Evolutionary conservation across 2,329 filamentous ascomycete species (phyloP).

Genomic region (Hypoxylon sp.): DNA sequence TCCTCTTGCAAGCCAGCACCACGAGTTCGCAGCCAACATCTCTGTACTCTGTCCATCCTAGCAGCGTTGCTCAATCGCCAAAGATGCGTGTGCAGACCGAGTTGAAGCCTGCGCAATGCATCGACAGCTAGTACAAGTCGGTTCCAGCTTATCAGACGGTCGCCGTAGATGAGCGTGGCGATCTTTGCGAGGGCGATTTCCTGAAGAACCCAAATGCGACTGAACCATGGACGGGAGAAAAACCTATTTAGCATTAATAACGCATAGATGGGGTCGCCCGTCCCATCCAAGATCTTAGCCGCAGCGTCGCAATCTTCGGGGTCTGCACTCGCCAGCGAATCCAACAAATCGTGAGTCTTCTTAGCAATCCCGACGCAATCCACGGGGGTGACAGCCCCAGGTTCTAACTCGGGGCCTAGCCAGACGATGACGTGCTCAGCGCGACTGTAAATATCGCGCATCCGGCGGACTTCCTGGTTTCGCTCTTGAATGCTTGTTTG

Average conservation of each 20-base stretch:
- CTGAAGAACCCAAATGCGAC: constrained; percentile 30
- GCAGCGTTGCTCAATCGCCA: constrained; percentile 22
- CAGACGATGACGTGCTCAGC: constrained; percentile 25
- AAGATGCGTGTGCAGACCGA: constrained; percentile 24
- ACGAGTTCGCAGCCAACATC: constrained; percentile 20
- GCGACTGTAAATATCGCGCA: constrained; percentile 29
- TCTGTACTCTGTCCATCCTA: constrained; percentile 15
- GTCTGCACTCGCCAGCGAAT: constrained; percentile 9
- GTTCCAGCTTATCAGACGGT: constrained; percentile 17
- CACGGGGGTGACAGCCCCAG: neutral
- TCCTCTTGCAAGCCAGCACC: neutral
- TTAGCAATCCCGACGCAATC: constrained; percentile 1
- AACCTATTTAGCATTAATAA: constrained; percentile 15
- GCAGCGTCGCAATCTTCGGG: constrained; percentile 19
- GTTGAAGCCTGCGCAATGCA: constrained; percentile 24
- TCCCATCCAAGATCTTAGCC: constrained; percentile 3
- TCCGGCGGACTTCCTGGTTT: constrained; percentile 34
- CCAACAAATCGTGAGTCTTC: constrained; percentile 12
- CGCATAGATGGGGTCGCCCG: neutral
- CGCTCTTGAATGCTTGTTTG: constrained; percentile 26
- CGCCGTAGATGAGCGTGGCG: constrained; percentile 21
- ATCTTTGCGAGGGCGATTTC: constrained; percentile 21
- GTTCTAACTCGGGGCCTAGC: constrained; percentile 17
- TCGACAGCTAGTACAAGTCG: constrained; percentile 12
- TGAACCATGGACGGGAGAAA: constrained; percentile 29